Evolutionary conservation across 139 green algal genomes (phyloP).

Genomic region (Bryopsis sp.): DNA sequence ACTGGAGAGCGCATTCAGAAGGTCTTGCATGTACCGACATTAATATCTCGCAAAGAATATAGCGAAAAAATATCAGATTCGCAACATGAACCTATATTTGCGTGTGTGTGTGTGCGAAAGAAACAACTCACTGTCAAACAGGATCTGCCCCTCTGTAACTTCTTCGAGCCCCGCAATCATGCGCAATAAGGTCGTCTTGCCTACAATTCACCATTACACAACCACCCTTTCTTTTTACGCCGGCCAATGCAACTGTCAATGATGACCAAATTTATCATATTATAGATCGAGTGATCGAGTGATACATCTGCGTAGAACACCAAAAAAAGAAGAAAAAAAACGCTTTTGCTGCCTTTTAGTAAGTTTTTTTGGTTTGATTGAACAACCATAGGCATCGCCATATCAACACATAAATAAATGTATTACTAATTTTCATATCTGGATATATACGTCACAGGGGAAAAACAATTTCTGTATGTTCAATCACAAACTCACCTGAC

Average conservation of each 20-base stretch:
- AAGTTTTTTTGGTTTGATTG: no score
- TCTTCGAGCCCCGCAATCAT: constrained; percentile 73
- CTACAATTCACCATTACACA: constrained; percentile 12
- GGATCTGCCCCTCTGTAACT: constrained; percentile 50
- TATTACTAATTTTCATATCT: background rate
- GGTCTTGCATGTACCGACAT: no score
- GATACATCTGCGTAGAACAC: background rate
- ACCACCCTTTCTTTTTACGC: background rate
- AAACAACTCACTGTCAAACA: constrained; percentile 48
- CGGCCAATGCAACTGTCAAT: background rate
- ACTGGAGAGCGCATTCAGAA: no score
- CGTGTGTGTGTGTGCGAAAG: background rate
- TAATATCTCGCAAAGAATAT: no score
- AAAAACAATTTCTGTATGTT: background rate
- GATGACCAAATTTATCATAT: background rate
- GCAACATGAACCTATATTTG: no score
- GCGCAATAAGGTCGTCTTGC: constrained; percentile 79
- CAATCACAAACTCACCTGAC: constrained; percentile 26
- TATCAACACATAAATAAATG: background rate
- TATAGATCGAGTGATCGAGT: background rate
- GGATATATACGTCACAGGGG: background rate
- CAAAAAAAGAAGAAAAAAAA: no score
- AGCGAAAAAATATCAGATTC: no score
- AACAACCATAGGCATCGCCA: background rate
- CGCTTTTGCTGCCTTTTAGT: no score